phyloP scores from a whole-genome alignment of 1,139 yeast species.

The Pichia norvegensis region DNA sequence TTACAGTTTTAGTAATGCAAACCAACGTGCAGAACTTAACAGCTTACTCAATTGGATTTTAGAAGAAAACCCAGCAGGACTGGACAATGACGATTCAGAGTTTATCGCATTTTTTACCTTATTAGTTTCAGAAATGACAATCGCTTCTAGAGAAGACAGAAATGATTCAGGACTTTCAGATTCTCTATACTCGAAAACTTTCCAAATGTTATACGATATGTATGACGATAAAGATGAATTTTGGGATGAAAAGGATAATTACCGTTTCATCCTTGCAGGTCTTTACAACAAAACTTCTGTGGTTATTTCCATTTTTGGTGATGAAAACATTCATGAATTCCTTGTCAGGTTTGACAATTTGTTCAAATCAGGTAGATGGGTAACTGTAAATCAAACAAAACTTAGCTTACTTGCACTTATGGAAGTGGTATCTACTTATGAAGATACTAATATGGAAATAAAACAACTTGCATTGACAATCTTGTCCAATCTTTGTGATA shows the following conservation, averaged over 20 bases:
- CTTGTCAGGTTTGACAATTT: slow-evolving; percentile 8
- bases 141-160: slow-evolving; percentile 2
- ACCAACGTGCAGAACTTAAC: slow-evolving; percentile 13
- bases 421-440: slow-evolving; percentile 1
- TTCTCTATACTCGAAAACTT: slow-evolving; percentile 3
- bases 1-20: slow-evolving; percentile 34
- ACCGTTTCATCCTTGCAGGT: slow-evolving; percentile 10
- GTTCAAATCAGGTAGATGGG: slow-evolving; percentile 9
- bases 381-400: slow-evolving; percentile 45
- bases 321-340: slow-evolving; percentile 3
- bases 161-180: slow-evolving; percentile 6
- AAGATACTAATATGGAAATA: neutral
- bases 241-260: slow-evolving; percentile 9
- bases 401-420: slow-evolving; percentile 33
- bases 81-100: slow-evolving; percentile 12
- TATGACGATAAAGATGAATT: slow-evolving; percentile 11
- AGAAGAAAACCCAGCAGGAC: slow-evolving; percentile 12
- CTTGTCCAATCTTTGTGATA: slow-evolving; percentile 5
- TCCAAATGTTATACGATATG: slow-evolving; percentile 7
- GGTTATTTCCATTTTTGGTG: slow-evolving; percentile 3
- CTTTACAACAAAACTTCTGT: slow-evolving; percentile 6
- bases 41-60: slow-evolving; percentile 12
- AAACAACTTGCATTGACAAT: slow-evolving; percentile 2
- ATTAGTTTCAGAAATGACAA: slow-evolving; percentile 10
- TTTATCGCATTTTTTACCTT: slow-evolving; percentile 12